A percentile compares a stretch with the other conserved stretches of the same genome.
Conservation (phyloP, 139 green algal species). For the Astrephomene gubernaculifera region DNA sequence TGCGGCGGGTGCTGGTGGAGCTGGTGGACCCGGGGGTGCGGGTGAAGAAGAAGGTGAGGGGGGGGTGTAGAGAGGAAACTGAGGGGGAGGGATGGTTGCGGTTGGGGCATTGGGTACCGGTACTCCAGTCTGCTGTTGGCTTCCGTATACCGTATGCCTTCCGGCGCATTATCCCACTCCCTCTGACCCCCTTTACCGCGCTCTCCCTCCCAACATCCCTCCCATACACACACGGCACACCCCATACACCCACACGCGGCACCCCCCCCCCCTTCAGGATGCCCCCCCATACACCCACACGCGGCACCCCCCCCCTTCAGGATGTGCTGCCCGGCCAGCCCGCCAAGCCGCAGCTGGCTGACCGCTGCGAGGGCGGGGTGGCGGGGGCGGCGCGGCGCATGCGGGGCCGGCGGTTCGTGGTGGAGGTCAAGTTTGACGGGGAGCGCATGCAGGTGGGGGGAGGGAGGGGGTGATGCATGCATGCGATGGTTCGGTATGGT, state of each 20-base stretch:
- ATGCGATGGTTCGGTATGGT: too few species aligned
- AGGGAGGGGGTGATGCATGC: background rate
- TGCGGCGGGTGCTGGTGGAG: conserved; percentile 22
- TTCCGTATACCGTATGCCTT: too few species aligned
- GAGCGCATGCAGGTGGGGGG: conserved; percentile 53
- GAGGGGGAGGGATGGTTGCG: too few species aligned
- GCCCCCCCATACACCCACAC: background rate
- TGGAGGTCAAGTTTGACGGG: conserved; percentile 90
- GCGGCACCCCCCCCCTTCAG: conserved; percentile 25
- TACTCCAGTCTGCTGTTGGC: too few species aligned
- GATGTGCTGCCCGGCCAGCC: conserved; percentile 51
- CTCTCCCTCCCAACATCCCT: background rate
- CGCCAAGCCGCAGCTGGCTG: conserved; percentile 69
- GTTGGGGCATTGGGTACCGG: too few species aligned
- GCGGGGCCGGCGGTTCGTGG: conserved; percentile 66
- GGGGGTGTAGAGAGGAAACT: too few species aligned
- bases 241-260: background rate
- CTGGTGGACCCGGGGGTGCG: background rate
- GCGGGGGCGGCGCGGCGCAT: conserved; percentile 57
- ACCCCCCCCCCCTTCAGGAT: background rate
- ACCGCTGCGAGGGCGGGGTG: conserved; percentile 36
- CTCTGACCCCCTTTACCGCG: background rate
- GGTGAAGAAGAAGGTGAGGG: conserved; percentile 47
- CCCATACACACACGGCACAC: background rate
- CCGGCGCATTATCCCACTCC: background rate